Percentiles rank a stretch among this genome's conserved stretches.
Conservation (phyloP, 805 yeast genomes). For the Kazachstania bromeliacearum region DNA sequence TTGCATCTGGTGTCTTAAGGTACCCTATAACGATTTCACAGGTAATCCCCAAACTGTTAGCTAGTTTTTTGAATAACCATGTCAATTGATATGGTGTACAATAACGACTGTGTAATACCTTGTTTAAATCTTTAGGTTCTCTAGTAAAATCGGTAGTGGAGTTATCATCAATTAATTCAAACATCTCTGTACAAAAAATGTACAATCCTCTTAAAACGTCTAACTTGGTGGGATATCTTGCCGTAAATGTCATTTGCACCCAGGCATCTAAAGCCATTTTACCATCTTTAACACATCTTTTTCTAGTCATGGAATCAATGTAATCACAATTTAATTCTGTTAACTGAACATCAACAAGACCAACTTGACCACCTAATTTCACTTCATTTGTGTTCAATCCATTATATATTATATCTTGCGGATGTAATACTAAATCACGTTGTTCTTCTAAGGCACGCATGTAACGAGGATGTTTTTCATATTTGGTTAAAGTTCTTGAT, state of each 20-base stretch:
- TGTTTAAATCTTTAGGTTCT: conserved; percentile 34
- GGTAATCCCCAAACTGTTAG: conserved; percentile 58
- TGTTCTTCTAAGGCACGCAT: conserved; percentile 51
- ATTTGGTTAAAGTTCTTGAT: conserved; percentile 55
- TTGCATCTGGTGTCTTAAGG: conserved; percentile 67
- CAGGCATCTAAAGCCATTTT: conserved; percentile 45
- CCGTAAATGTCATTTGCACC: conserved; percentile 43
- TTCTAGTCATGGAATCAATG: conserved; percentile 37
- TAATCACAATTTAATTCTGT: conserved; percentile 29
- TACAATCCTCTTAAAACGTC: conserved; percentile 61
- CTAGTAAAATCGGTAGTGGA: conserved; percentile 30
- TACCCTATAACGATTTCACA: conserved; percentile 76
- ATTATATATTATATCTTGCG: conserved; percentile 40
- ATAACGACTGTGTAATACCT: conserved; percentile 37
- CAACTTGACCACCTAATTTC: conserved; percentile 23
- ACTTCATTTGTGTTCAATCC: conserved; percentile 42
- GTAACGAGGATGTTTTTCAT: conserved; percentile 63
- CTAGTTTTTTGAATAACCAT: conserved; percentile 62
- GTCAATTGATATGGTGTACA: conserved; percentile 68
- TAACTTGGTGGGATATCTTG: conserved; percentile 42
- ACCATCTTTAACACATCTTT: conserved; percentile 30
- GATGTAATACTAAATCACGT: conserved; percentile 54
- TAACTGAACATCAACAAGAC: conserved; percentile 25
- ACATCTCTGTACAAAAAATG: conserved; percentile 52
- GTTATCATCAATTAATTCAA: conserved; percentile 35